Percentiles rank a stretch among this genome's conserved stretches.
Conservation (phyloP, 257 asterid species). For the Linaria vulgaris region DNA sequence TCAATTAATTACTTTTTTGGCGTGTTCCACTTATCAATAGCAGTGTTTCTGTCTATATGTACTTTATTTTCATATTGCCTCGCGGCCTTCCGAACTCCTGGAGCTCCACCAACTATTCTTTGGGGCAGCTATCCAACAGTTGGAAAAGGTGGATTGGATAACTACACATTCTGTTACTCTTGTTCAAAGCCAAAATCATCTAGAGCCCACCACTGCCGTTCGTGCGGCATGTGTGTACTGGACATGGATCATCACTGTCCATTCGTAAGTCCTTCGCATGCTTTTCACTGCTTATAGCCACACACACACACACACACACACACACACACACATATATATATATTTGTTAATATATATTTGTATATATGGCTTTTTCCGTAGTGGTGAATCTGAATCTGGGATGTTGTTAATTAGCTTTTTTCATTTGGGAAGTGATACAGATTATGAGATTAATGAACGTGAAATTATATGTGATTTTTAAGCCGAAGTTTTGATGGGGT, state of each 20-base stretch:
- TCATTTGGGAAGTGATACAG: not conserved
- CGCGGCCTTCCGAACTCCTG: constrained; percentile 76
- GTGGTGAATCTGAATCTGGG: constrained; percentile 1
- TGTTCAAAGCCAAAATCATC: constrained; percentile 93
- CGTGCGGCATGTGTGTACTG: constrained; percentile 81
- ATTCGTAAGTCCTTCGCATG: constrained; percentile 62
- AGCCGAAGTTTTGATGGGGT: not conserved
- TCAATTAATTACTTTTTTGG: constrained; percentile 56
- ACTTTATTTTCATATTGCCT: constrained; percentile 64
- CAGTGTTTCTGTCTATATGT: constrained; percentile 49
- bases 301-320: not conserved
- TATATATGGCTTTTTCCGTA: too few relatives aligned
- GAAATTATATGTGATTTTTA: not conserved
- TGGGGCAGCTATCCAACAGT: constrained; percentile 99
- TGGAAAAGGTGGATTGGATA: constrained; percentile 85
- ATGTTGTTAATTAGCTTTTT: constrained; percentile 1
- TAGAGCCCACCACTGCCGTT: constrained; percentile 86
- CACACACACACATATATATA: too few relatives aligned
- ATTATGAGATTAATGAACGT: not conserved
- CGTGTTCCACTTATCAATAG: constrained; percentile 41
- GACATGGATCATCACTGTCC: constrained; percentile 99
- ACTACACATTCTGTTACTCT: constrained; percentile 69
- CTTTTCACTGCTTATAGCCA: not conserved
- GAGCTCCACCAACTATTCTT: constrained; percentile 67
- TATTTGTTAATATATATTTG: too few relatives aligned